Evolutionary conservation across 306 rosid species (phyloP).

Genomic region (Cucumis hystrix): DNA sequence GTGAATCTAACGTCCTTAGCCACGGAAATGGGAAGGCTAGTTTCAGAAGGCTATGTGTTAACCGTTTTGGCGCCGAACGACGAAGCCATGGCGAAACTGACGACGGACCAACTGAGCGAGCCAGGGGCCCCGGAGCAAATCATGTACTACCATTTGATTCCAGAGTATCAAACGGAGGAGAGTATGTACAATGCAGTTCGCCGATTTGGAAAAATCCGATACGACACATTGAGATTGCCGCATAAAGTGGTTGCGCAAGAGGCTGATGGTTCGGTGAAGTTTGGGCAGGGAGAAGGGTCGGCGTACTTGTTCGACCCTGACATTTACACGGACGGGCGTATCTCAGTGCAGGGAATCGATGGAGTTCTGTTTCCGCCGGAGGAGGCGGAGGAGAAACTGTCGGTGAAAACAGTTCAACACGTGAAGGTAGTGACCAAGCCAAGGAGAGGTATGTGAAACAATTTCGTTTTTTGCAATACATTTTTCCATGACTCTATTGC

Average conservation of each 20-base stretch:
- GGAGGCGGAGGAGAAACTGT: constrained; percentile 18
- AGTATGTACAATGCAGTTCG: constrained; percentile 79
- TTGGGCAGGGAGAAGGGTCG: constrained; percentile 57
- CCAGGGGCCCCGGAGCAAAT: constrained; percentile 85
- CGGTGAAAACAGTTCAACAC: constrained; percentile 31
- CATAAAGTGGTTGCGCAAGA: constrained; percentile 61
- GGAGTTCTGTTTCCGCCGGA: constrained; percentile 51
- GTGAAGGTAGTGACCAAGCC: constrained; percentile 44
- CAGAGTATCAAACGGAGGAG: constrained; percentile 81
- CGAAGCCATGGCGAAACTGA: constrained; percentile 74
- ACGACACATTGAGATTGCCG: constrained; percentile 57
- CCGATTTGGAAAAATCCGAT: constrained; percentile 56
- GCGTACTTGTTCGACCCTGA: constrained; percentile 80
- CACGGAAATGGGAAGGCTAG: constrained; percentile 60
- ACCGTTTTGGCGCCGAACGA: constrained; percentile 77
- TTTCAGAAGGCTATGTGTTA: constrained; percentile 64
- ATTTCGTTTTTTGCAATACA: neutral
- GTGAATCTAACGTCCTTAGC: constrained; percentile 69
- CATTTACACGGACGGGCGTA: constrained; percentile 62
- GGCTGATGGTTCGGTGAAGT: constrained; percentile 71
- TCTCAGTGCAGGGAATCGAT: constrained; percentile 79
- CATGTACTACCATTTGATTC: constrained; percentile 63
- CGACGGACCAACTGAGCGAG: constrained; percentile 78
- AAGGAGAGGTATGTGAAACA: constrained; percentile 50
- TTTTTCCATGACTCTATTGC: neutral